A percentile compares a stretch with the other conserved stretches of the same genome.
These are phyloP conservation scores for Alternaria sp. DNA, from an alignment of 2,329 filamentous ascomycete genomes.

Conservation along the genomic window DNA sequence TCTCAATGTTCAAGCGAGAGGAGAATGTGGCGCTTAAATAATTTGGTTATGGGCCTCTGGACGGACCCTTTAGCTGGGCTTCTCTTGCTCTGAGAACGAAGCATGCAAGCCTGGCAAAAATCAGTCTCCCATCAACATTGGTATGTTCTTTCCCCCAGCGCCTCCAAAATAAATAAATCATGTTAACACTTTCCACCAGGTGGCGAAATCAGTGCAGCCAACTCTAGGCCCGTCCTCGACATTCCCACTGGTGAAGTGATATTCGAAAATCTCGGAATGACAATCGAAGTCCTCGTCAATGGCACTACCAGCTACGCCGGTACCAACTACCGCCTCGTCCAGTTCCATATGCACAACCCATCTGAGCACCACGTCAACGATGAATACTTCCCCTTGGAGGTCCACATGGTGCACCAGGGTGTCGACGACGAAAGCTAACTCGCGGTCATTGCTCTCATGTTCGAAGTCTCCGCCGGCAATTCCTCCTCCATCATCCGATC, in stretches of 20 bases:
- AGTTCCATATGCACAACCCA: conserved; percentile 70
- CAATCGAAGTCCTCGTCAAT: conserved; percentile 64
- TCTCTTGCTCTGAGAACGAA: conserved; percentile 56
- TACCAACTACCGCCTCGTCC: conserved; percentile 57
- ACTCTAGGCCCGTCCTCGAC: conserved; percentile 42
- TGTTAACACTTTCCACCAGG: conserved; percentile 33
- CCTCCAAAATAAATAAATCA: not conserved
- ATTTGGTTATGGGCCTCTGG: conserved; percentile 55
- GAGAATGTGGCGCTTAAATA: conserved; percentile 43
- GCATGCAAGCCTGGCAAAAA: conserved; percentile 59
- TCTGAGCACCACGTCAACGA: conserved; percentile 65
- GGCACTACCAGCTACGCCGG: conserved; percentile 57
- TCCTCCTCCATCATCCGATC: conserved; percentile 44
- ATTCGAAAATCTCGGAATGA: conserved; percentile 67
- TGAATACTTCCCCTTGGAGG: conserved; percentile 59
- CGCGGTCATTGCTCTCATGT: conserved; percentile 55
- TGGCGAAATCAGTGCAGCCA: conserved; percentile 42
- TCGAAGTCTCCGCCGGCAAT: conserved; percentile 52
- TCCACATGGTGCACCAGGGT: conserved; percentile 68
- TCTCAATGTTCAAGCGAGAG: conserved; percentile 49
- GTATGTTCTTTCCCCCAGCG: conserved; percentile 29
- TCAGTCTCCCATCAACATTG: conserved; percentile 67
- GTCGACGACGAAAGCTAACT: conserved; percentile 49
- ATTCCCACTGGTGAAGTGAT: conserved; percentile 57
- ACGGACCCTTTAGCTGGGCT: conserved; percentile 64